Evolutionary conservation across 306 rosid species (phyloP), one percentile per base, ranked within the genome.

Genomic region (Rubus idaeus): DNA sequence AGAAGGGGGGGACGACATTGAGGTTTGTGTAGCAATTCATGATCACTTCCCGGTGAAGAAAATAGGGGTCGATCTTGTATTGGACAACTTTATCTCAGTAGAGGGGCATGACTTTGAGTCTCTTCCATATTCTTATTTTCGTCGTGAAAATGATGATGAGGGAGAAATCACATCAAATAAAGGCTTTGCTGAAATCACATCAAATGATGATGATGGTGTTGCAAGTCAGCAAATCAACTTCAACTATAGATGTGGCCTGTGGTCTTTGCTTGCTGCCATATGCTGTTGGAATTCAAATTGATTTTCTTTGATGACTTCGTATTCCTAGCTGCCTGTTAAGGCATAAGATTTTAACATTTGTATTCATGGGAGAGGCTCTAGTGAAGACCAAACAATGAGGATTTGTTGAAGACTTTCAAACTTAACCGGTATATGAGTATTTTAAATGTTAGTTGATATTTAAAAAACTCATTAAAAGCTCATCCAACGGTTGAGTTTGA

Each of bases 1-100:
- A 47, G 79, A 78, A 70, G 49, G 44, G 0, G 82, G 86, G 5
- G 86, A 82, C 44, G 56, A 49, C 21, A 55, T 78, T 3, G 70
- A 51, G 63, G 55, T 82, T 50, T 68, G 23, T 5, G 58, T 52
- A 1, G 70, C 41, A 46, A 72, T 77, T 58, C 75, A 67, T 56
- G 0, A 1, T 6, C 8, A 52, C 12, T 49, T 77, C 62, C n/a
- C 3, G 1, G 79, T 77, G 49, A 77, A 77, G 49, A 77, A 77
- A 39, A 73, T 46, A 3, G 85, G 81, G 39, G 61, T 72, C 12
- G 20, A 8, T 4, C 53, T 77, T 3, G 8, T 57, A 41, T 77
- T 26, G 4, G 44, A 39, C 3, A 26, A 26, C 20, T 18, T 5
- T 45, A 2, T 66, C 9, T 60, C 14, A 1, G 9, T 0, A 60